Conservation (phyloP, 83 land plant genomes). For the Picea abies region DNA sequence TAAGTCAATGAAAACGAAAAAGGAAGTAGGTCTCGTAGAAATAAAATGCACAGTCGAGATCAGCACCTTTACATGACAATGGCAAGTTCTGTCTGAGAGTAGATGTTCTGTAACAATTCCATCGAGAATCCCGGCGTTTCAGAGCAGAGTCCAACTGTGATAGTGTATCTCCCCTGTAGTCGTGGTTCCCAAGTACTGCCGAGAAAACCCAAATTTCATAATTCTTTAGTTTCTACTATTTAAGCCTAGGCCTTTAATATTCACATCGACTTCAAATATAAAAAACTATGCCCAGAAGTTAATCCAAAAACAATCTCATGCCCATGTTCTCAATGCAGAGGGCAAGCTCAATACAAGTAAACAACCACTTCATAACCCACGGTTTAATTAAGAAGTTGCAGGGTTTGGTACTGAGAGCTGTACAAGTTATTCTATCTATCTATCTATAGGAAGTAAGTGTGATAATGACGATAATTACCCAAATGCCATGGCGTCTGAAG, state of each 20-base stretch:
- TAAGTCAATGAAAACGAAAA: no score
- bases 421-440: background rate
- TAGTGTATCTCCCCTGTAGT: constrained; percentile 32
- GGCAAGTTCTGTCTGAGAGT: constrained; percentile 12
- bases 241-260: background rate
- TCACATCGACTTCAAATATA: background rate
- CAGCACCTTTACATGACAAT: constrained; percentile 6
- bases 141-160: constrained; percentile 25
- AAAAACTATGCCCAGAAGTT: background rate
- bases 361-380: no score
- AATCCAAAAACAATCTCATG: background rate
- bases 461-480: constrained; percentile 1
- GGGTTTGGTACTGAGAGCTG: background rate
- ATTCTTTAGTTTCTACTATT: background rate
- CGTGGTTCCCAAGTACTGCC: constrained; percentile 43
- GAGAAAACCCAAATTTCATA: background rate
- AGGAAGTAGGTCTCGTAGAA: background rate
- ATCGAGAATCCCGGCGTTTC: constrained; percentile 25
- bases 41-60: background rate
- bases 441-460: background rate
- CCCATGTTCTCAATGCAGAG: background rate
- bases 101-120: constrained; percentile 22
- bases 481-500: constrained; percentile 38
- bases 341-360: background rate
- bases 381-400: background rate